phyloP scores from a whole-genome alignment of 495 filamentous ascomycete genomes.

The Xylaria grammica region DNA sequence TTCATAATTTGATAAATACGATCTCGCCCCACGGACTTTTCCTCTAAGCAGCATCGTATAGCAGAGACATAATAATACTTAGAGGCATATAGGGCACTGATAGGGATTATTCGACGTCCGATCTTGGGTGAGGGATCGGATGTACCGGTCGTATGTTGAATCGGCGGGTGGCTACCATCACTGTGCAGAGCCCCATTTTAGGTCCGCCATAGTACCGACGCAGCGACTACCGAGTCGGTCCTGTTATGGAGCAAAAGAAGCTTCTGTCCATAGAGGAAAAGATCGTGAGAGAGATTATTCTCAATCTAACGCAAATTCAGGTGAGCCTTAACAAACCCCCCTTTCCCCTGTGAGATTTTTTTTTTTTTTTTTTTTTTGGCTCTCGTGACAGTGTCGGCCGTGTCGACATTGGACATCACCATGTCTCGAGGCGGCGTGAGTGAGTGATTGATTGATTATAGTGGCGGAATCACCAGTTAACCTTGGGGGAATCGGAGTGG shows the following conservation, averaged over 20 bases:
- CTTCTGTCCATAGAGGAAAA: not conserved
- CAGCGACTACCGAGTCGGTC: conserved; percentile 11
- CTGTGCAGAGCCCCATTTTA: conserved; percentile 1
- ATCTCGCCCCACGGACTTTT: not conserved
- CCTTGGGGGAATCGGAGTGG: too few relatives aligned
- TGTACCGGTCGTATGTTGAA: not conserved
- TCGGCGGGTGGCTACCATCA: not conserved
- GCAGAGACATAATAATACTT: too few relatives aligned
- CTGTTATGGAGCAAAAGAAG: conserved; percentile 14
- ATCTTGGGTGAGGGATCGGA: not conserved
- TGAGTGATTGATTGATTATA: too few relatives aligned
- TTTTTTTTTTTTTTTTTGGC: too few relatives aligned
- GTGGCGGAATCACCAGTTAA: too few relatives aligned
- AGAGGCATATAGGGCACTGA: too few relatives aligned
- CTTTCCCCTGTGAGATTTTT: too few relatives aligned
- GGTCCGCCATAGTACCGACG: conserved; percentile 4
- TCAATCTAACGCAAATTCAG: not conserved
- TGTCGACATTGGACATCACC: too few relatives aligned
- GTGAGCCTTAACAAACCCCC: not conserved
- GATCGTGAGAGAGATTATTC: not conserved
- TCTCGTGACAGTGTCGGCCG: too few relatives aligned
- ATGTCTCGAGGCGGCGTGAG: too few relatives aligned
- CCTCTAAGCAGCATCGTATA: not conserved
- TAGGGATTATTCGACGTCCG: too few relatives aligned
- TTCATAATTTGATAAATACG: not conserved